Base-by-base conservation (phyloP, 768 basidiomycete genomes). In the Tubosaeta sp. region DNA sequence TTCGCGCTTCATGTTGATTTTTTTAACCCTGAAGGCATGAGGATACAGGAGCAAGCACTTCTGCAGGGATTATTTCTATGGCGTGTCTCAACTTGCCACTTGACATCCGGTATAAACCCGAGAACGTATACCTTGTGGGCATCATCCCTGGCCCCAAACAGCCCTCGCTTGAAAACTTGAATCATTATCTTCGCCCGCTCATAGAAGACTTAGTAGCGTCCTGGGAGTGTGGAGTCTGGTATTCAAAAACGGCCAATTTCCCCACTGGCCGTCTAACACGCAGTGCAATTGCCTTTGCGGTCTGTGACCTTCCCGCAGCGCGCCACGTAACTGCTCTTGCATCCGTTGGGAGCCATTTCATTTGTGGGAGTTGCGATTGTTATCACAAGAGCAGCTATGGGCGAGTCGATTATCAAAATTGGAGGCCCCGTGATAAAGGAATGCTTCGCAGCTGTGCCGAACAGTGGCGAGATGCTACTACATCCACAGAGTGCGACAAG, bases 261-360 rank as follows among this genome's bases (percentile, higher is more conserved):
- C 51, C 46, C 3, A 1, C n/a, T 6, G 70, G 72, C 2, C 41
- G 61, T 1, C 3, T 57, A 0, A 60, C 69, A 4, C 35, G 52
- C 4, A 64, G 62, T 19, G 65, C 67, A 0, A 32, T 76, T 3
- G 57, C 69, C 0, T 50, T 57, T 6, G 48, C 66, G 1, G 53
- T 73, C 2, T 72, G 70, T 43, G 74, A 78, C 49, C 62, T 76
- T 14, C 72, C 65, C 1, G 73, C 69, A 1, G 65, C 70, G 0
- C 34, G 60, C 7, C 65, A 72, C 38, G 11, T 65, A 4, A 34
- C 65, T 1, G 65, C 52, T 4, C 37, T 62, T 5, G 65, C 61
- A 1, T 47, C 31, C 7, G 29, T 53, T 12, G 22, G 46, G 1
- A 63, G 65, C 8, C 56, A 72, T n/a, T 61, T 59, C 6, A 63